phyloP scores from a whole-genome alignment of 768 basidiomycete genomes.

The Russula vinacea region DNA sequence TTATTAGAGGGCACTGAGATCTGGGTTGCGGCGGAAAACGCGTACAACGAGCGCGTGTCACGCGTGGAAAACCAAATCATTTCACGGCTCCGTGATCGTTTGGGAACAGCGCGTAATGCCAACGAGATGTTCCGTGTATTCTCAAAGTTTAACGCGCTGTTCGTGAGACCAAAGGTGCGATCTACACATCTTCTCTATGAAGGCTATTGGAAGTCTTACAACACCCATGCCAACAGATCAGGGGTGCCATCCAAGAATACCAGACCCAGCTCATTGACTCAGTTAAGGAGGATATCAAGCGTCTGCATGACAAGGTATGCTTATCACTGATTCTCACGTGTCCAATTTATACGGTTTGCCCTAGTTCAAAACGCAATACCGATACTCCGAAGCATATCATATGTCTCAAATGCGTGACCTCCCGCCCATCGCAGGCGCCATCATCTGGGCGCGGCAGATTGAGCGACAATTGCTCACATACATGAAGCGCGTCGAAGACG shows the following conservation, averaged over 20 bases:
- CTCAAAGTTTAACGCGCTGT: conserved; percentile 95
- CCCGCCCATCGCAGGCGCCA: conserved; percentile 96
- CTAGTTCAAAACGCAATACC: conserved; percentile 94
- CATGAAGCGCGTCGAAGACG: conserved; percentile 99
- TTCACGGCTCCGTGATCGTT: conserved; percentile 81
- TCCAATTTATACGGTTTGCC: not conserved
- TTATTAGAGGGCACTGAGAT: conserved; percentile 89
- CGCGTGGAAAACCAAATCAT: conserved; percentile 99
- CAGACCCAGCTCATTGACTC: conserved; percentile 98
- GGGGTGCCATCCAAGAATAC: conserved; percentile 98
- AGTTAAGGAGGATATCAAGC: conserved; percentile 97
- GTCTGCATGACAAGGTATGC: conserved; percentile 81
- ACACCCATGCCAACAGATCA: conserved; percentile 53
- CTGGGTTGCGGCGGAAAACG: conserved; percentile 95
- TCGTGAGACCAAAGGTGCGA: conserved; percentile 89
- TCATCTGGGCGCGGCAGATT: conserved; percentile 99
- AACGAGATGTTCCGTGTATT: conserved; percentile 99
- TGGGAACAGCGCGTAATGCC: conserved; percentile 94
- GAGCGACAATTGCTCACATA: conserved; percentile 93
- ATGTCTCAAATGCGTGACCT: conserved; percentile 99
- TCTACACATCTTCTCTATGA: not conserved
- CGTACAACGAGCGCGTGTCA: conserved; percentile 96
- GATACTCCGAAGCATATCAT: conserved; percentile 91
- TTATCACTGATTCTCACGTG: not conserved
- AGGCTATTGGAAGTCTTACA: not conserved